phyloP scores from a whole-genome alignment of 1,139 yeast genomes.

The Hansenula lynferdii region DNA sequence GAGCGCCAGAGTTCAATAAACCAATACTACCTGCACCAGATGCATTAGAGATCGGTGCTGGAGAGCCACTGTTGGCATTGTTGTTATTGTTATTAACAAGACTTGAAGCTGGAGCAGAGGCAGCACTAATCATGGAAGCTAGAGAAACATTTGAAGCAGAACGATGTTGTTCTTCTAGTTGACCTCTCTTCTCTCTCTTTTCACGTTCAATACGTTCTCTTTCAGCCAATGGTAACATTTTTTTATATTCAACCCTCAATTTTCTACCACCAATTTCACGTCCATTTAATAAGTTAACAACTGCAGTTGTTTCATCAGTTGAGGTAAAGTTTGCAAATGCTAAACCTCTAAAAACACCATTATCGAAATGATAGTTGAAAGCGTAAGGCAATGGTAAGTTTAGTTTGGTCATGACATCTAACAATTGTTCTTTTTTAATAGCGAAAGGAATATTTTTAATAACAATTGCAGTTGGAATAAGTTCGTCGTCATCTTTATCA shows the following conservation, averaged over 20 bases:
- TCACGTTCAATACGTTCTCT: conserved; percentile 95
- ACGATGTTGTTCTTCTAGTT: conserved; percentile 92
- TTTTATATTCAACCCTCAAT: conserved; percentile 92
- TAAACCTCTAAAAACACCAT: conserved; percentile 96
- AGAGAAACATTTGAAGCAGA: conserved; percentile 64
- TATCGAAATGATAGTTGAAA: conserved; percentile 95
- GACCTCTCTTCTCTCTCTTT: conserved; percentile 92
- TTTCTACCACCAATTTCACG: conserved; percentile 96
- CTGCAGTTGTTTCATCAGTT: conserved; percentile 88
- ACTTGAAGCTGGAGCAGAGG: conserved; percentile 19
- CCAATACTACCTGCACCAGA: too few relatives aligned
- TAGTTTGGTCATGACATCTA: conserved; percentile 90
- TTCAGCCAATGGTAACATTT: conserved; percentile 92
- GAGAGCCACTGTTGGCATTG: conserved; percentile 1
- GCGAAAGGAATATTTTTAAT: conserved; percentile 98
- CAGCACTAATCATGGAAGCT: conserved; percentile 48
- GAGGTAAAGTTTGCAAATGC: conserved; percentile 98
- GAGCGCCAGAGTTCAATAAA: too few relatives aligned
- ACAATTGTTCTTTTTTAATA: conserved; percentile 88
- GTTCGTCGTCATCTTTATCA: conserved; percentile 57
- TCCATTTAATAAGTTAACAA: conserved; percentile 80
- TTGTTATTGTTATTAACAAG: conserved; percentile 1
- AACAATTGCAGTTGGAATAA: conserved; percentile 97
- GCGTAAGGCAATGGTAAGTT: conserved; percentile 94
- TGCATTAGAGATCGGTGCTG: not conserved